Conservation (phyloP, 2,329 filamentous ascomycete species). For the Triangularia verruculosa region DNA sequence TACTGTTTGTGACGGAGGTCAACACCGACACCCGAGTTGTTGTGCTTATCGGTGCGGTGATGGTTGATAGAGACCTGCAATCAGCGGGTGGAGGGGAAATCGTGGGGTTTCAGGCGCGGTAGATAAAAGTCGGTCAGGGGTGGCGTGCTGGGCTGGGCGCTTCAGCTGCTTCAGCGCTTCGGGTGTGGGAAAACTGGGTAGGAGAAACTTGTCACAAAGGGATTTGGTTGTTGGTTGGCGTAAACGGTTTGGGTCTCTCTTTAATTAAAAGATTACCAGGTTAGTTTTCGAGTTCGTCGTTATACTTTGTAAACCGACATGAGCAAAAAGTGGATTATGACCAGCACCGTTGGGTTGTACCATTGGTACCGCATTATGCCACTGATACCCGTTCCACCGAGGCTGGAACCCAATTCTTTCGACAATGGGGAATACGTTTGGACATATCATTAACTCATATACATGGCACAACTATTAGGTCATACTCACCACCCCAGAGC, state of each 20-base stretch:
- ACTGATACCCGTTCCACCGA: background rate
- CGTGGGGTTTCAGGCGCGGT: slow-evolving; percentile 3
- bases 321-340: background rate
- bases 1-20: background rate
- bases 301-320: background rate
- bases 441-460: background rate
- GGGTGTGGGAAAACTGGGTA: background rate
- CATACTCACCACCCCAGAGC: background rate
- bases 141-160: background rate
- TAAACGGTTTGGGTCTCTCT: background rate
- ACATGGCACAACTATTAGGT: slow-evolving; percentile 11
- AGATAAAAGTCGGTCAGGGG: slow-evolving; percentile 1
- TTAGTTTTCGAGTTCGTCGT: background rate
- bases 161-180: background rate
- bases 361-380: too few species aligned
- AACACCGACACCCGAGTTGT: background rate
- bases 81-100: slow-evolving; percentile 7
- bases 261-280: background rate
- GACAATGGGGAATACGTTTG: background rate
- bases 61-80: background rate
- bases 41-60: slow-evolving; percentile 1
- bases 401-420: background rate
- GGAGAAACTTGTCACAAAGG: too few species aligned
- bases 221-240: background rate
- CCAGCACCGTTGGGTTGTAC: too few species aligned